phyloP scores from a whole-genome alignment of 306 rosid species.

The Ziziphus jujuba region DNA sequence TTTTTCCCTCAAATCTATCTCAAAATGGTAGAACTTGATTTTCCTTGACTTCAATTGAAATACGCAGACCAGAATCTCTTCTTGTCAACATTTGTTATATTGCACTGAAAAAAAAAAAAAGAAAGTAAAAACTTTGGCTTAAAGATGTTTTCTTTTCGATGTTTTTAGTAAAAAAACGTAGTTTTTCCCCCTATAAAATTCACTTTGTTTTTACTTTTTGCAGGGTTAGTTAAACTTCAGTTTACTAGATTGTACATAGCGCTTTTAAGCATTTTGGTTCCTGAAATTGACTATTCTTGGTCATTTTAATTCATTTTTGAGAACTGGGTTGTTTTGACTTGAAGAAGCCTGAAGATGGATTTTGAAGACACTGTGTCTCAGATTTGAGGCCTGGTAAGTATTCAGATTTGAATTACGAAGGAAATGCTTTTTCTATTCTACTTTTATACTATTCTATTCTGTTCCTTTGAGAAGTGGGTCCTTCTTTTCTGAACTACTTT shows the following conservation, averaged over 20 bases:
- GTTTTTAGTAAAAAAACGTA: conserved; percentile 1
- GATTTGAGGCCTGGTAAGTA: conserved; percentile 57
- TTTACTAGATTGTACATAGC: conserved; percentile 26
- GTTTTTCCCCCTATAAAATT: background rate
- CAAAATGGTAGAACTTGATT: conserved; percentile 15
- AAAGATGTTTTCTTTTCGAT: conserved; percentile 16
- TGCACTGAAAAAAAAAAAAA: too few relatives aligned
- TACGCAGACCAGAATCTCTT: conserved; percentile 4
- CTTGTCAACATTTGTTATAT: background rate
- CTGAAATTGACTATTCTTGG: conserved; percentile 21
- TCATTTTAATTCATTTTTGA: conserved; percentile 28
- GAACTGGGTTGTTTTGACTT: conserved; percentile 44
- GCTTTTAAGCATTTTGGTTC: conserved; percentile 19
- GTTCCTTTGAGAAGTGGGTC: conserved; percentile 21
- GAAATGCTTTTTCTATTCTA: conserved; percentile 9
- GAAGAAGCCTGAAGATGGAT: conserved; percentile 35
- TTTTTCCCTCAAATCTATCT: conserved; percentile 26
- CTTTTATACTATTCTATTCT: conserved; percentile 7
- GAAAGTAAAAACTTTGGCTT: conserved; percentile 8
- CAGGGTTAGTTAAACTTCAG: conserved; percentile 25
- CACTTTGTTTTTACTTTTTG: conserved; percentile 6
- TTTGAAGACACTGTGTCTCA: conserved; percentile 29
- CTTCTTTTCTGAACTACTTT: conserved; percentile 10
- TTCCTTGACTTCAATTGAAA: conserved; percentile 11
- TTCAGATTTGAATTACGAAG: conserved; percentile 65